Evolutionary conservation across 208 protist genomes (phyloP).

Genomic region (Leishmania braziliensis): DNA sequence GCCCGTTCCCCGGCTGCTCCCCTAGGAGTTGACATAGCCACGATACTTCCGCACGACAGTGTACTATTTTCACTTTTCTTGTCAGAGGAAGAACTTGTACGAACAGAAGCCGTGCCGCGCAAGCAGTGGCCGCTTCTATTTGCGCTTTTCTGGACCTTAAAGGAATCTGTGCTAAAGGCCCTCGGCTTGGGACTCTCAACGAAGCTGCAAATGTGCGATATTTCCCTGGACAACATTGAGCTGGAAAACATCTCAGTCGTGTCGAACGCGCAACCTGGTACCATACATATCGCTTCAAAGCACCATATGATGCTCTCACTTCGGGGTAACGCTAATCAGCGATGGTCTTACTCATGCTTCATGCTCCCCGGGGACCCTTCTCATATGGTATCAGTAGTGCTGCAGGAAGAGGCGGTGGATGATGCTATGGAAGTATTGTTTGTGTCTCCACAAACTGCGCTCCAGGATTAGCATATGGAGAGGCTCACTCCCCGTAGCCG

Average conservation of each 20-base stretch:
- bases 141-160: constrained; percentile 37
- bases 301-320: constrained; percentile 16
- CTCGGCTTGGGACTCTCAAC: constrained; percentile 32
- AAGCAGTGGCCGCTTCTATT: constrained; percentile 2
- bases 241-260: not conserved
- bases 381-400: constrained; percentile 2
- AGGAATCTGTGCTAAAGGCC: constrained; percentile 44
- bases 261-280: not conserved
- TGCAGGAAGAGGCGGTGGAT: not conserved
- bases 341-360: constrained; percentile 13
- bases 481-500: not conserved
- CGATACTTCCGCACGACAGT: not conserved
- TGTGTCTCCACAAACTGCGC: not conserved
- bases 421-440: not conserved
- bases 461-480: not conserved
- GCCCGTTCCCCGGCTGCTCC: not conserved
- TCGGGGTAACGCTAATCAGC: constrained; percentile 4
- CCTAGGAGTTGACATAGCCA: constrained; percentile 36
- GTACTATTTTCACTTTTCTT: not conserved
- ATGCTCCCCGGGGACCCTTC: not conserved
- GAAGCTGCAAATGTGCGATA: constrained; percentile 14
- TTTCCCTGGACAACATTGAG: constrained; percentile 8
- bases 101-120: not conserved
- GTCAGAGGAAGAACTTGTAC: not conserved
- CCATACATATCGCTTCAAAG: not conserved